Base-by-base conservation (phyloP, 169 alveolate genomes). In the Sarcocystis neurona region DNA sequence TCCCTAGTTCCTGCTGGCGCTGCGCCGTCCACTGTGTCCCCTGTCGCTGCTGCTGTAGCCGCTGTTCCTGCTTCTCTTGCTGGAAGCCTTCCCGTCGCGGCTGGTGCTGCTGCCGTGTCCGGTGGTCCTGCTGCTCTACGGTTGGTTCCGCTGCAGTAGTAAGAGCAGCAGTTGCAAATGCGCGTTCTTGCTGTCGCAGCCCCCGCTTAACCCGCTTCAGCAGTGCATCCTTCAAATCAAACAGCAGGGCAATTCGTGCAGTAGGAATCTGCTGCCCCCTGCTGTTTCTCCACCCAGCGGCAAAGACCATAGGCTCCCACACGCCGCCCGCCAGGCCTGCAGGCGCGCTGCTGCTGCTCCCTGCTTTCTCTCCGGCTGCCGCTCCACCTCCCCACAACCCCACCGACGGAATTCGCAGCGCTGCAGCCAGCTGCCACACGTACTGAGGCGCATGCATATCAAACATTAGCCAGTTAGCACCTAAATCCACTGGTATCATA, bases 391-490 rank as follows among this genome's bases (percentile, higher is more conserved):
- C 92, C 85, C 79, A 89, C 32, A 79, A 47, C 30, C 58, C 80
- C 5, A 41, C 50, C 56, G 89, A 63, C 0, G 78, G 92, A 6
- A 89, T 53, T 20, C 75, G 77, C 66, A 63, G 39, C 43, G 50
- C 84, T 23, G 60, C 68, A 12, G 92, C 92, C 46, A 41, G 39
- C 5, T 84, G 89, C 91, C 91, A 87, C 30, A 87, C 88, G 41
- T 74, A 87, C 80, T 87, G 91, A 50, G 87, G 91, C 15, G 30
- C 41, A 56, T 68, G 44, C 39, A 46, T 23, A 12, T 87, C 91
- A 27, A 47, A 15, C 91, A 87, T 47, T 15, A 87, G 84, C 91
- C 91, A 87, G 56, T 87, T 87, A 18, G 91, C 91, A 60, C 91
- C 91, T 46, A 87, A 41, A 53, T 87, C 91, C 39, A 82, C 78